Conservation (phyloP, 179 eudicot genomes). For the Spinacia oleracea region DNA sequence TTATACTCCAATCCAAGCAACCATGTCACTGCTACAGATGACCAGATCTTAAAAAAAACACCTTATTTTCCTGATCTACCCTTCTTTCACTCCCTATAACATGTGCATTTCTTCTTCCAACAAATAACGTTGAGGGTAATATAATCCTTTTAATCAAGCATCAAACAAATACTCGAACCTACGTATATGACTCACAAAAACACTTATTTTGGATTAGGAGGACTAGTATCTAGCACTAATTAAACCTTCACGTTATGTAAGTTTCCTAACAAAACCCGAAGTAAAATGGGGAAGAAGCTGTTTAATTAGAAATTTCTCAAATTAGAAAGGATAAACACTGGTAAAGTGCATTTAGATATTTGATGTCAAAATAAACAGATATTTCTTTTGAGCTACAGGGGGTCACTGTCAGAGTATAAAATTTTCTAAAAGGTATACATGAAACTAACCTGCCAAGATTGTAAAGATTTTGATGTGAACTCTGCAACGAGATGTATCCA, state of each 20-base stretch:
- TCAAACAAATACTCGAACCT: neutral
- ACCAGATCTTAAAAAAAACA: no score
- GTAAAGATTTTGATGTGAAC: conserved; percentile 84
- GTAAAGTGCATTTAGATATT: neutral
- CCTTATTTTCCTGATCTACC: neutral
- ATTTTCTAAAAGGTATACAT: conserved; percentile 1
- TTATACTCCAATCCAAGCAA: neutral
- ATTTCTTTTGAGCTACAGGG: neutral
- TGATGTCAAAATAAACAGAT: neutral
- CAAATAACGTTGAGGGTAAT: neutral
- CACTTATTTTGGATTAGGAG: neutral
- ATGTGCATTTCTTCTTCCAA: neutral
- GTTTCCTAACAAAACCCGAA: conserved; percentile 12
- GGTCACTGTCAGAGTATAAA: neutral
- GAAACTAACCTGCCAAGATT: conserved; percentile 83
- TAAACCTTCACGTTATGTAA: neutral
- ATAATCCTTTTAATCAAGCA: neutral
- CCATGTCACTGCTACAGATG: neutral
- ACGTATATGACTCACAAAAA: neutral
- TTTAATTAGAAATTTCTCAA: neutral
- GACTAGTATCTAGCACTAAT: neutral
- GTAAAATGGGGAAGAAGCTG: neutral
- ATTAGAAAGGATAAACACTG: neutral
- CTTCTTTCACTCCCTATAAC: neutral
- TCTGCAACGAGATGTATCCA: conserved; percentile 97